Percentiles rank a stretch among this genome's conserved stretches.
phyloP scores from a whole-genome alignment of 225 moss, liverwort and hornwort genomes.

The Ulota crispa region DNA sequence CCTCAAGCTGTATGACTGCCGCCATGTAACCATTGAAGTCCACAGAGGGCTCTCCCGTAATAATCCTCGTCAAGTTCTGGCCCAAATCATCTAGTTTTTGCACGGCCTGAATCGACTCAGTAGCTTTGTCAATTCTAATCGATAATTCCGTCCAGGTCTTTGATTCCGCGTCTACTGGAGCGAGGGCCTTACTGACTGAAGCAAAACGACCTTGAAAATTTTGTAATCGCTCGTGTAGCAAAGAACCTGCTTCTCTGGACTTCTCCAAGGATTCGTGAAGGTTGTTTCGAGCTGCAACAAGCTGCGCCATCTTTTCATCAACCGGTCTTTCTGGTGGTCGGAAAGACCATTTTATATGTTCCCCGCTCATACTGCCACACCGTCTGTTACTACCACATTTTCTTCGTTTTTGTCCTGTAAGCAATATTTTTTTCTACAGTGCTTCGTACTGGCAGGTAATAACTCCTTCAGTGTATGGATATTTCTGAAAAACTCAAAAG shows the following conservation, averaged over 20 bases:
- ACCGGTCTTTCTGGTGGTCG: constrained; percentile 29
- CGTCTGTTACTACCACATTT: background rate
- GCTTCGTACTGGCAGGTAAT: background rate
- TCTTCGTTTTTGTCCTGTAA: background rate
- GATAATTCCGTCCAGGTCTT: constrained; percentile 20
- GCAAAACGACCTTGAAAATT: constrained; percentile 28
- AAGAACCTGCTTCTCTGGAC: constrained; percentile 26
- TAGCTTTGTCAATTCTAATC: constrained; percentile 36
- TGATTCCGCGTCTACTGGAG: constrained; percentile 22
- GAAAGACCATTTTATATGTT: constrained; percentile 17
- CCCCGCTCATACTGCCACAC: constrained; percentile 25
- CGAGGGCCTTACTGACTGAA: constrained; percentile 15
- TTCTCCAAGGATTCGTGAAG: constrained; percentile 32
- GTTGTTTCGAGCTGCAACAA: constrained; percentile 31
- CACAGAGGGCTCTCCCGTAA: constrained; percentile 22
- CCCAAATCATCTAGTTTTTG: constrained; percentile 34
- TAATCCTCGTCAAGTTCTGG: constrained; percentile 23
- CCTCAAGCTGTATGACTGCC: constrained; percentile 46
- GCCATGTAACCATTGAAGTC: constrained; percentile 48
- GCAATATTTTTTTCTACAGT: background rate
- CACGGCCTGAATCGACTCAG: constrained; percentile 30
- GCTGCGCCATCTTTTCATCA: constrained; percentile 24
- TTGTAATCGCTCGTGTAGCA: constrained; percentile 25
- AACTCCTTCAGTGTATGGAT: background rate
- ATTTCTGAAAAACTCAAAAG: background rate